A percentile compares a stretch with the other conserved stretches of the same genome.
phyloP scores from a whole-genome alignment of 768 basidiomycete species.

The Leccinum subtestaceum region DNA sequence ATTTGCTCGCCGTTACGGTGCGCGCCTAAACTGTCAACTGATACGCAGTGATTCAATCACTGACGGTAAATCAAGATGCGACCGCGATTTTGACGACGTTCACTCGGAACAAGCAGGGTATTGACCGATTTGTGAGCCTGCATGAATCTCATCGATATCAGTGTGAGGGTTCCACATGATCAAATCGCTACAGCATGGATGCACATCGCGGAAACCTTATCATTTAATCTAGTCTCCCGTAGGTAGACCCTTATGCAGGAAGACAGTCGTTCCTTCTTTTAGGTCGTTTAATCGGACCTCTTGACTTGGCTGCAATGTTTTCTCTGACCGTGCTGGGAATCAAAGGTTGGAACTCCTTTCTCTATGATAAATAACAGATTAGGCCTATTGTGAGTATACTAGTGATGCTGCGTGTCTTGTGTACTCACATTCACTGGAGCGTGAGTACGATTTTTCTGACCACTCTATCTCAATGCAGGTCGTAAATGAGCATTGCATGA shows the following conservation, averaged over 20 bases:
- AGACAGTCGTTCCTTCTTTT: too few relatives aligned
- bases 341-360: too few relatives aligned
- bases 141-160: not conserved
- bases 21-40: not conserved
- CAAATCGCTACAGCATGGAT: not conserved
- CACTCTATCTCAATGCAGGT: not conserved
- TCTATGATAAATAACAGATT: not conserved
- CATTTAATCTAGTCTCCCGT: not conserved
- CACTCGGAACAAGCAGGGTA: not conserved
- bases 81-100: not conserved
- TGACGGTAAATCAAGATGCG: not conserved
- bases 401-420: not conserved
- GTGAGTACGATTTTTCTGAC: not conserved
- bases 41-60: not conserved
- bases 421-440: not conserved
- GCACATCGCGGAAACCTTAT: not conserved
- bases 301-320: not conserved
- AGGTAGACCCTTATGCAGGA: too few relatives aligned
- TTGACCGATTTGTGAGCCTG: not conserved
- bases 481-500: not conserved
- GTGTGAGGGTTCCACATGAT: not conserved
- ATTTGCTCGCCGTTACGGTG: not conserved
- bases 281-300: not conserved
- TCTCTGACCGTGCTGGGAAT: not conserved
- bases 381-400: too few relatives aligned